Base-by-base conservation (phyloP, 306 rosid species). In the Fagus sylvatica region DNA sequence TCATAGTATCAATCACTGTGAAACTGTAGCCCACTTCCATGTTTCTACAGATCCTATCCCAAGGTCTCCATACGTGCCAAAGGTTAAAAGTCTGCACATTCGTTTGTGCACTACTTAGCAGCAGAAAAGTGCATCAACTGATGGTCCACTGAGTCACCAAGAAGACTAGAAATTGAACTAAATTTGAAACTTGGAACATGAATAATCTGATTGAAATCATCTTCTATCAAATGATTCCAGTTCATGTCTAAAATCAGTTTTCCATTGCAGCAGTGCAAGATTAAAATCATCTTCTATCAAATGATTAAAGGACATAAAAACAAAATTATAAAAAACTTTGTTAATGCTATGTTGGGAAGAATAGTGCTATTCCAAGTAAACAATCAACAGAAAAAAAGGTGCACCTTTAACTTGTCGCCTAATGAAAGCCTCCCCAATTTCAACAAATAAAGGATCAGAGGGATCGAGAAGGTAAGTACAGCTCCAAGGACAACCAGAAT, bases 381-480 rank as follows among this genome's bases (percentile, higher is more conserved):
- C 7, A 0, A 65, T 65, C 48, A 36, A 57, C 15, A 33, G 74
- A 78, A 36, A 82, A 22, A 61, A 32, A 72, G 62, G 67, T 77
- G 70, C 76, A 92, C 98, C 97, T 90, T 90, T 74, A 73, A 94
- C 87, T 85, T 94, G 98, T 80, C 68, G 75, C 85, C 69, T 83
- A 71, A 94, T 84, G 80, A 90, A 94, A 81, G 97, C 95, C 74
- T 84, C 91, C 82, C 98, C 97, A 61, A 94, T 81, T 83, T 88
- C 85, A 86, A 94, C 86, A 89, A 94, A 94, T 70, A 89, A 87
- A 78, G 98, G 95, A 85, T 94, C 98, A 3, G 97, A 89, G 71
- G 98, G 97, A 89, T 89, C 90, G 19, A 94, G 98, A 83, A 94
- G 98, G 83, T 90, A 94, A 36, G 97, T 90, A 78, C 98, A 94